Base-by-base conservation (phyloP, 306 rosid species). In the Cicer yamashitae region DNA sequence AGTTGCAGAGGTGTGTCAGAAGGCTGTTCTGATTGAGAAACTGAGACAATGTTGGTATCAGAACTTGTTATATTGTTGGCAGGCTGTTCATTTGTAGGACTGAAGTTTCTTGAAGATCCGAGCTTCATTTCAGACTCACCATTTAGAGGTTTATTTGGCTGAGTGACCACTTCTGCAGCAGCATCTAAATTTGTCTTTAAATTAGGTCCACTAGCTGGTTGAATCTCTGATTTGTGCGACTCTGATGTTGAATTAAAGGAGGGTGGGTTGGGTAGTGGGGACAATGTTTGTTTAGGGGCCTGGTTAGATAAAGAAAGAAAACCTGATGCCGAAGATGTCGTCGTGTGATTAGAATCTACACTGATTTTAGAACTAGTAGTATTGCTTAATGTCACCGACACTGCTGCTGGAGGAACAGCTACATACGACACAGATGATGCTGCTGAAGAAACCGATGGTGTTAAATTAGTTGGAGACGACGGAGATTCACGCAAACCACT, bases 1-100 rank as follows among this genome's bases (percentile, higher is more conserved):
- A 85, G 70, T 67, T 79, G 77, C 84, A 73, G 71, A 34, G 74
- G 78, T 70, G 88, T 65, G 67, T 82, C 81, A 58, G 91, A 77
- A 74, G 87, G 50, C 62, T 73, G 82, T 47, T 73, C 82, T 41
- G 76, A 77, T 72, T 79, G 87, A 73, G 86, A 82, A 76, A 76
- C 79, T 10, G 77, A 43, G 46, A 59, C 67, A 22, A 14, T 65
- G 58, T 67, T 85, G 51, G 69, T 73, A 9, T 57, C 79, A 61
- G 83, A 81, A 72, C 71, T 77, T 77, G 53, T 51, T 40, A 73
- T 8, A 62, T 58, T 66, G 45, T 64, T 59, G 39, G 79, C 60
- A 81, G 84, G 74, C 10, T 17, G 74, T 48, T 73, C 71, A 34
- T 78, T 53, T 56, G 67, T 10, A 50, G 54, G 77, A 76, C 71